A percentile compares a stretch with the other conserved stretches of the same genome.
These are phyloP conservation scores for Umbelopsis sp. DNA, from an alignment of 371 early-diverging fungal species.

Conservation along the genomic window DNA sequence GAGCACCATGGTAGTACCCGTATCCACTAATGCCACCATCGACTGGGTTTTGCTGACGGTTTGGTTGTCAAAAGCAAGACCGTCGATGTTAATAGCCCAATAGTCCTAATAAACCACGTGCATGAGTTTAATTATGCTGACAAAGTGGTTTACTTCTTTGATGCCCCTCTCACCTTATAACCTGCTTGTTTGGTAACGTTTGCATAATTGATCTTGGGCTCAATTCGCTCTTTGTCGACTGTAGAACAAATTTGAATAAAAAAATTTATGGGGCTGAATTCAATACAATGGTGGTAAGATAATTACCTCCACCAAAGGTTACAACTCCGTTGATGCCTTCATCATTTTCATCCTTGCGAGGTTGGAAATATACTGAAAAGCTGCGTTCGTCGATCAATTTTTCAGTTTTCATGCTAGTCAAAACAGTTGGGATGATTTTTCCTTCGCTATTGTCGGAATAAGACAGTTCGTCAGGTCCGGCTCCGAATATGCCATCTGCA, in stretches of 20 bases:
- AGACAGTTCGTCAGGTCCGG: constrained; percentile 45
- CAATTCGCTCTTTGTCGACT: constrained; percentile 34
- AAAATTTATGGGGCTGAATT: background rate
- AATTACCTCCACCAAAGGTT: constrained; percentile 45
- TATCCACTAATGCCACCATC: constrained; percentile 40
- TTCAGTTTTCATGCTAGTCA: constrained; percentile 38
- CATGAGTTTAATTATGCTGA: too few relatives aligned
- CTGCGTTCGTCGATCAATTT: constrained; percentile 34
- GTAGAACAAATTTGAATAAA: background rate
- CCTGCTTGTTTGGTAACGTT: constrained; percentile 28
- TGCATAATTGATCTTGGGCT: constrained; percentile 32
- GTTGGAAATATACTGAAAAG: constrained; percentile 48
- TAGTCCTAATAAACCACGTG: constrained; percentile 31
- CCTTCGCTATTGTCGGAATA: constrained; percentile 38
- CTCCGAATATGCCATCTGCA: constrained; percentile 47
- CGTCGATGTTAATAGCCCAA: constrained; percentile 47
- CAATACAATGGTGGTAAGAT: constrained; percentile 3
- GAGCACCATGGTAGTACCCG: constrained; percentile 45
- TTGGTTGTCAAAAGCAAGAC: constrained; percentile 29
- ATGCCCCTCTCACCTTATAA: constrained; percentile 27
- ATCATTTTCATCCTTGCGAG: constrained; percentile 21
- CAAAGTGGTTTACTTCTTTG: too few relatives aligned
- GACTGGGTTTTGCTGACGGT: constrained; percentile 8
- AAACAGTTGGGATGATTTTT: constrained; percentile 36
- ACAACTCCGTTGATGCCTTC: constrained; percentile 44